Evolutionary conservation across 2,329 filamentous ascomycete genomes (phyloP).

Genomic region (Aspergillus aculeatus): DNA sequence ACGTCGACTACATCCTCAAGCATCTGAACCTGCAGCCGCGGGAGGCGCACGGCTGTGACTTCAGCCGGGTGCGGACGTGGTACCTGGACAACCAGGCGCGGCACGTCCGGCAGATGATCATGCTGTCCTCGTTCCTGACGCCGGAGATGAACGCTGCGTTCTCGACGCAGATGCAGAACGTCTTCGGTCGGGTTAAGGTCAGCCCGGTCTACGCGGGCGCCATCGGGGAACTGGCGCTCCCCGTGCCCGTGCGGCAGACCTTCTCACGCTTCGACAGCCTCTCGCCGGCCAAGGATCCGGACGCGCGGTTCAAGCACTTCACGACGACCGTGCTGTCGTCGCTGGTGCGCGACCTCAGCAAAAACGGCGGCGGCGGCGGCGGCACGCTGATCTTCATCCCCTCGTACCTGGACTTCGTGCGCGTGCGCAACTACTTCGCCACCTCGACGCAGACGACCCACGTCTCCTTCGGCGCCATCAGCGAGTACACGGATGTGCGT

Average conservation of each 20-base stretch:
- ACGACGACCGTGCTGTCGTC: slow-evolving; percentile 74
- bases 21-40: slow-evolving; percentile 89
- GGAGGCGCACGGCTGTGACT: slow-evolving; percentile 89
- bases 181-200: slow-evolving; percentile 74
- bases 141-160: slow-evolving; percentile 83
- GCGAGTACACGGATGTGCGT: slow-evolving; percentile 77
- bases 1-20: slow-evolving; percentile 86
- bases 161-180: slow-evolving; percentile 73
- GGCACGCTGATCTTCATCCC: slow-evolving; percentile 88
- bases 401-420: slow-evolving; percentile 91
- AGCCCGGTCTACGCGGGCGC: slow-evolving; percentile 67
- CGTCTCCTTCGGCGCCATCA: slow-evolving; percentile 75
- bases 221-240: slow-evolving; percentile 66
- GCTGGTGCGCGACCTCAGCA: slow-evolving; percentile 60
- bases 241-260: slow-evolving; percentile 73
- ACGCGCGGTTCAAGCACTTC: slow-evolving; percentile 89
- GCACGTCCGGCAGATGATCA: slow-evolving; percentile 79
- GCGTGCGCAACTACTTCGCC: slow-evolving; percentile 87
- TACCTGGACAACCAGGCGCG: slow-evolving; percentile 86
- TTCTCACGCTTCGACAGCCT: slow-evolving; percentile 81
- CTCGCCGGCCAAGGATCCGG: slow-evolving; percentile 72
- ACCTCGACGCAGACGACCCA: slow-evolving; percentile 59
- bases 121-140: slow-evolving; percentile 79
- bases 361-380: slow-evolving; percentile 43
- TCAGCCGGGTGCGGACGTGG: slow-evolving; percentile 84